Percentiles rank a stretch among this genome's conserved stretches.
Evolutionary conservation across 31 red algal genomes (phyloP).

Genomic region (Pterothamnion heteromorphum): DNA sequence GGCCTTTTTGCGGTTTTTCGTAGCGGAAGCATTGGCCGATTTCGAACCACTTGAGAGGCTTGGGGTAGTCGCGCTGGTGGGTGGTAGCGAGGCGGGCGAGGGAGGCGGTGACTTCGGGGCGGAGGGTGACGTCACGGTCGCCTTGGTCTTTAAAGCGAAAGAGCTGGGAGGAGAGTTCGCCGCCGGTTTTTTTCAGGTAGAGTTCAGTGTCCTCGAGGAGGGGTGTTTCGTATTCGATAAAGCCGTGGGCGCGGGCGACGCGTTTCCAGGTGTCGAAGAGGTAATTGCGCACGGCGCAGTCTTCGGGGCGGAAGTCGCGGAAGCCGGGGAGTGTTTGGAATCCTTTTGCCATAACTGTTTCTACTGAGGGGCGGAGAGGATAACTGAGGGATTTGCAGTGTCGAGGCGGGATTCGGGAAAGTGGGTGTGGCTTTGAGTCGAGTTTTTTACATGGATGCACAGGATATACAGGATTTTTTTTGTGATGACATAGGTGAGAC

Average conservation of each 20-base stretch:
- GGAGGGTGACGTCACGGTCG: conserved; percentile 21
- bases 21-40: conserved; percentile 38
- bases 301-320: neutral
- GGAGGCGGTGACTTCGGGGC: neutral
- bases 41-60: conserved; percentile 19
- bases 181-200: conserved; percentile 14
- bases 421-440: too few species aligned
- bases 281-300: neutral
- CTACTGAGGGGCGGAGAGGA: too few species aligned
- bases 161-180: neutral
- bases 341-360: neutral
- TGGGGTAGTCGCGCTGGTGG: neutral
- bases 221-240: conserved; percentile 1
- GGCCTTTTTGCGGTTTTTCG: conserved; percentile 10
- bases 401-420: too few species aligned
- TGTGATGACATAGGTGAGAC: too few species aligned
- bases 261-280: neutral
- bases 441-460: too few species aligned
- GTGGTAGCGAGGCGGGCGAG: neutral
- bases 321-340: neutral
- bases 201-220: neutral
- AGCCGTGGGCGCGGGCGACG: neutral
- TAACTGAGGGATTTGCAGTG: too few species aligned
- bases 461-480: too few species aligned
- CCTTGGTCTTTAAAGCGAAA: neutral